Evolutionary conservation across 2,329 filamentous ascomycete species (phyloP), one percentile per base, ranked within the genome.

Genomic region (Ophiocordyceps robertsii): DNA sequence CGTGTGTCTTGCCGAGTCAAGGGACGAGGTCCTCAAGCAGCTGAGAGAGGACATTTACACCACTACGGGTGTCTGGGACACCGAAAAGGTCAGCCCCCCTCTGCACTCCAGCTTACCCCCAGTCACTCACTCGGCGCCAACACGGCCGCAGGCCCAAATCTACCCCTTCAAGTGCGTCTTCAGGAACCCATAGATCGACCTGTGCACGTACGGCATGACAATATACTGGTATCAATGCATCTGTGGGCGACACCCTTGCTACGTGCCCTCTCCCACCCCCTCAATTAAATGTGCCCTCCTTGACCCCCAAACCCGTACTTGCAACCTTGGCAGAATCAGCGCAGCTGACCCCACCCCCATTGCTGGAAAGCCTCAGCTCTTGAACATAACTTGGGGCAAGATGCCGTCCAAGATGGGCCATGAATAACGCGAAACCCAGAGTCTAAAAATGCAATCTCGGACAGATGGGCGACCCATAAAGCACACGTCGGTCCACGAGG

Each of bases 51-150:
- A 95, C 64, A 66, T 88, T 10, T 95, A 94, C 63, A 68, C 71
- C 10, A 70, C 64, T 46, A 69, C 62, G 37, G 84, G 80, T 0
- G 87, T 93, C 9, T 95, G 88, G 88, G 85, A 95, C 66, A 56
- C 83, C 45, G 73, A 80, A 31, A 83, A 83, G 53, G 76, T 76
- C 47, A 53, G 58, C 55, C 37, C 10, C 31, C 12, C 3, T 6
- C 17, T 9, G 12, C n/a, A n/a, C 30, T 19, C 6, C 8, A 17
- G 16, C 16, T 19, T 16, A 37, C 33, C 14, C 11, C 27, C 16
- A 4, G 16, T 27, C 17, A 38, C 17, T 27, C 4, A 16, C 21
- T 16, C 11, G 2, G 24, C 24, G 13, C 2, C n/a, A n/a, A n/a
- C n/a, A n/a, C n/a, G n/a, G 13, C 10, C n/a, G 12, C 43, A 70